These are phyloP conservation scores for Eucalyptus coolabah DNA, from an alignment of 345 rosid species.

Conservation along the genomic window DNA sequence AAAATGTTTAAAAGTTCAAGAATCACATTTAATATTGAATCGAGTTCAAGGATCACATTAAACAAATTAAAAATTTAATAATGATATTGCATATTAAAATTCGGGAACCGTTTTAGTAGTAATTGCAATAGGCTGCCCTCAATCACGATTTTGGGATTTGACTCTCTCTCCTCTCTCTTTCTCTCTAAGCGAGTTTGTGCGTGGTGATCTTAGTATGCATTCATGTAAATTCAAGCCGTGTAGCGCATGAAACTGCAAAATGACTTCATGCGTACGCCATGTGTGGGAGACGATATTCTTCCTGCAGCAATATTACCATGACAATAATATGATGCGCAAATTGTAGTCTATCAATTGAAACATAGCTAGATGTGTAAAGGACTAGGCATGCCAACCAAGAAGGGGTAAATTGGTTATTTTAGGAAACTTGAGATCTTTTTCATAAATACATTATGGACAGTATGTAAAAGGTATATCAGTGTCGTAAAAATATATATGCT, in stretches of 20 bases:
- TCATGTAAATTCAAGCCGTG: too few relatives aligned
- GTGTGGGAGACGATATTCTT: background rate
- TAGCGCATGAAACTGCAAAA: too few relatives aligned
- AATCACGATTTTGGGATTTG: background rate
- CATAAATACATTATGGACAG: background rate
- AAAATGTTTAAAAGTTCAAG: too few relatives aligned
- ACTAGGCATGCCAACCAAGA: background rate
- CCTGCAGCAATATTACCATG: background rate
- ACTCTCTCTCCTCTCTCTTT: too few relatives aligned
- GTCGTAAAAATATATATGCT: accelerated
- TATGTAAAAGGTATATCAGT: accelerated
- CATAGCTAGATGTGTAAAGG: background rate
- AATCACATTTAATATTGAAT: background rate
- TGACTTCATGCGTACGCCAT: too few relatives aligned
- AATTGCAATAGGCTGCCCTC: background rate
- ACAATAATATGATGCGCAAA: background rate
- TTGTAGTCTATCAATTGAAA: background rate
- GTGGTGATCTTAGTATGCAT: too few relatives aligned
- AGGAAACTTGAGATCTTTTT: background rate
- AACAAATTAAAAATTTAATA: too few relatives aligned
- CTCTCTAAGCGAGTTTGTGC: too few relatives aligned
- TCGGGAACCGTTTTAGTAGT: accelerated
- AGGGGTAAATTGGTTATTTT: background rate
- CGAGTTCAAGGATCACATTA: accelerated
- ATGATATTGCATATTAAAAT: too few relatives aligned